Base-by-base conservation (phyloP, 257 asterid species). In the Rhazya stricta region DNA sequence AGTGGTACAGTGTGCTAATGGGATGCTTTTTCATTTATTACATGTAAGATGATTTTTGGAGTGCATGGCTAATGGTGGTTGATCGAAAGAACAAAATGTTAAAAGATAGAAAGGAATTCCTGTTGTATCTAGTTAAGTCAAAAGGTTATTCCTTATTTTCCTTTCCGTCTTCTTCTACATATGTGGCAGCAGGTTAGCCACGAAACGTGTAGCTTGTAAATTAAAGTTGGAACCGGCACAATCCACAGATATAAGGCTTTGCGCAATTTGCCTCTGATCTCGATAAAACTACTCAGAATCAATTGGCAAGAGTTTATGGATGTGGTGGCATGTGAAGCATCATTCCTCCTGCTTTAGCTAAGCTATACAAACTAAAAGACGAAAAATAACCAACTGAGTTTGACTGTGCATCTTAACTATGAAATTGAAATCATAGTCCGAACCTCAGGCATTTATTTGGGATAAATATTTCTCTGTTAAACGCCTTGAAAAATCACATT, bases 381-480 rank as follows among this genome's bases (percentile, higher is more conserved):
- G 6, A 25, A 76, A 51, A 21, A 4, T 41, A 39, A 53, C 46
- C 36, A 75, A 9, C 36, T 30, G 21, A 42, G 53, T 41, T 67
- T 67, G 34, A 23, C 18, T 48, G 21, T 34, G 7, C 1, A 32
- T 27, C 43, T 29, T 39, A 67, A 25, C 5, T 12, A 43, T 65
- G 54, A 54, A 27, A 67, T 30, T n/a, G 36, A 19, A 53, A 30
- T 34, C 50, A 51, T 51, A 39, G 32, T 75, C 43, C 11, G 48
- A 18, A 67, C 67, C 67, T 76, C 27, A 3, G 78, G 53, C 42
- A 27, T 54, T 29, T 69, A 39, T n/a, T 62, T 76, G 60, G 5
- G 36, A 3, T 4, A 23, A 50, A 12, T 21, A 9, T 36, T 23
- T 51, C 27, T 60, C 46, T 39, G 53, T 27, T 23, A 11, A 58